A percentile compares a stretch with the other conserved stretches of the same genome.
These are phyloP conservation scores for Glutinoglossum americanum DNA, from an alignment of 495 filamentous ascomycete species.

Conservation along the genomic window DNA sequence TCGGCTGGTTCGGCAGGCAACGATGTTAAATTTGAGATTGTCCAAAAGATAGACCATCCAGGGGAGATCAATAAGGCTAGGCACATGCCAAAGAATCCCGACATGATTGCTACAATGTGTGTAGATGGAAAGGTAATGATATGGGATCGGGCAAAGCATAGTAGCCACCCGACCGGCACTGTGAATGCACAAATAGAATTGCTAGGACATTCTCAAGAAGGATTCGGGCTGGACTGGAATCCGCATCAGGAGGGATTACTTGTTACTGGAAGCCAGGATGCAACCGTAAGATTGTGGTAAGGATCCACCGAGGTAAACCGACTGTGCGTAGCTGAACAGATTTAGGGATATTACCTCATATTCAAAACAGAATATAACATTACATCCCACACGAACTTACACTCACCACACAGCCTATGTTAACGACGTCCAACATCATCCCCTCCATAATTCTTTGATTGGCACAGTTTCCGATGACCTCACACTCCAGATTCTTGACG, in stretches of 20 bases:
- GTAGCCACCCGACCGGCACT: conserved; percentile 41
- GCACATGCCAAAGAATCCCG: conserved; percentile 93
- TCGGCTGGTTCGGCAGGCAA: conserved; percentile 31
- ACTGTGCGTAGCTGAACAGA: conserved; percentile 1
- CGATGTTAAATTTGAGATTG: conserved; percentile 60
- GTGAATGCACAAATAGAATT: conserved; percentile 69
- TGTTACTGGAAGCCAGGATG: conserved; percentile 75
- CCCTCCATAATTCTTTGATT: conserved; percentile 56
- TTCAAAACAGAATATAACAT: conserved; percentile 41
- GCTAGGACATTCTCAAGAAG: conserved; percentile 68
- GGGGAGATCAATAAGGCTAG: conserved; percentile 97
- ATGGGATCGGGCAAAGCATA: conserved; percentile 91
- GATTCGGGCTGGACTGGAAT: conserved; percentile 90
- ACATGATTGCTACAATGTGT: conserved; percentile 88
- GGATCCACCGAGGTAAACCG: conserved; percentile 7
- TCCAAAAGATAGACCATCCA: conserved; percentile 90
- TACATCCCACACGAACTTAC: conserved; percentile 51
- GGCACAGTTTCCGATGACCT: conserved; percentile 91
- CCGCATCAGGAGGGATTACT: conserved; percentile 64
- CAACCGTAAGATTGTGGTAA: conserved; percentile 78
- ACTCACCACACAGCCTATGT: conserved; percentile 79
- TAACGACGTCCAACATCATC: conserved; percentile 92
- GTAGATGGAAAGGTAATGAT: conserved; percentile 73
- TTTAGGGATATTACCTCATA: conserved; percentile 57
- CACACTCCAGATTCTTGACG: conserved; percentile 78